A percentile compares a stretch with the other conserved stretches of the same genome.
These are phyloP conservation scores for Fusarium coicis DNA, from an alignment of 2,329 filamentous ascomycete genomes.

Conservation along the genomic window DNA sequence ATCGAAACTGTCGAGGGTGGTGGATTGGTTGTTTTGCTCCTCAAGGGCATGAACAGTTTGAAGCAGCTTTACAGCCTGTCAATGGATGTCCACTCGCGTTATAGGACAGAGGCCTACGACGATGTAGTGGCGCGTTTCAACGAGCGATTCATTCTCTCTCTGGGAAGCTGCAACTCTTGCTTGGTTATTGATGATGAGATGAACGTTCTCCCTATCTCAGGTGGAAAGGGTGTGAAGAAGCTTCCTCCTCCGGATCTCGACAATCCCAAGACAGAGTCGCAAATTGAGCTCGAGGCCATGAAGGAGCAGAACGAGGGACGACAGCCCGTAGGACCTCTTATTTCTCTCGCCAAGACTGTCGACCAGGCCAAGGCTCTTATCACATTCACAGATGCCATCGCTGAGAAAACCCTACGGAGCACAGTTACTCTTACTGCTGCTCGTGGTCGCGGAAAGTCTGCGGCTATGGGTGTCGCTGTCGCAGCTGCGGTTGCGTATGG, in stretches of 20 bases:
- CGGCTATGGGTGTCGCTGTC: conserved; percentile 91
- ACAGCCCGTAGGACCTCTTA: conserved; percentile 84
- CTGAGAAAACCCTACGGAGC: conserved; percentile 93
- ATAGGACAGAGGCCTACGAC: conserved; percentile 93
- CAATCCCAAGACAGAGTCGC: conserved; percentile 75
- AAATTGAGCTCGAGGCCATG: conserved; percentile 83
- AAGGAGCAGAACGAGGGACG: conserved; percentile 89
- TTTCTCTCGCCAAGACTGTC: conserved; percentile 87
- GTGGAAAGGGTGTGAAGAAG: conserved; percentile 87
- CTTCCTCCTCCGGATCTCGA: conserved; percentile 81
- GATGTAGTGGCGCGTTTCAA: conserved; percentile 98
- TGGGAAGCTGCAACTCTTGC: conserved; percentile 95
- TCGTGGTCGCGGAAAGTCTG: conserved; percentile 96
- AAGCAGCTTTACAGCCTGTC: conserved; percentile 96
- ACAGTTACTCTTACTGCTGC: conserved; percentile 94
- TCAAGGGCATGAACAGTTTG: conserved; percentile 97
- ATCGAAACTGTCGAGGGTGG: conserved; percentile 98
- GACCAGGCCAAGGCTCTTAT: conserved; percentile 98
- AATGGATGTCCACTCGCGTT: conserved; percentile 98
- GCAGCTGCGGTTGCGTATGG: conserved; percentile 94
- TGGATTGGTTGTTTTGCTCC: conserved; percentile 85
- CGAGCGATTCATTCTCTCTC: conserved; percentile 93
- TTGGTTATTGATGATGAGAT: conserved; percentile 97
- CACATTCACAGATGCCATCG: conserved; percentile 95
- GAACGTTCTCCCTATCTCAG: conserved; percentile 96